Base-by-base conservation (phyloP, 768 basidiomycete species). In the Rickenella mellea region DNA sequence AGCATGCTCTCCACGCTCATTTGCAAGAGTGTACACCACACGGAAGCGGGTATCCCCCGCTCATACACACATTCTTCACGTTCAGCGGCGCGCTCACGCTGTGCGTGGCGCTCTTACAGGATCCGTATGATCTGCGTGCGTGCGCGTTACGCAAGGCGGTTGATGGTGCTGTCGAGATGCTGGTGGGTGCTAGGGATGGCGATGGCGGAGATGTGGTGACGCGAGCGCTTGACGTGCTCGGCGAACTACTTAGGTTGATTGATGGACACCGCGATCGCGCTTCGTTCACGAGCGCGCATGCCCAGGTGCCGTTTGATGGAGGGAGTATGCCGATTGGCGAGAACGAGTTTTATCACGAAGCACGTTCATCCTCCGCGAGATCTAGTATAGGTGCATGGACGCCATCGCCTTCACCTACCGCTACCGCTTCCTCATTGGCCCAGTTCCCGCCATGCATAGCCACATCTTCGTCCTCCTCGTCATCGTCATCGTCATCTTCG, bases 1-100 rank as follows among this genome's bases (percentile, higher is more conserved):
- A 74, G 46, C 65, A 63, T 48, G 58, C 30, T 54, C 51, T 10
- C 51, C 54, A 28, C 47, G 45, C 42, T 49, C 43, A 24, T 47
- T 48, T 32, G 55, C 33, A 36, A 56, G 22, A 50, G 38, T 22
- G 41, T 22, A 15, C 17, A n/a, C 37, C 41, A 45, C 27, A 37
- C 43, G 17, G 41, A 44, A 48, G 33, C 25, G 44, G 36, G 42
- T 41, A 44, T 33, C 48, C 36, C 20, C 35, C 43, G 5, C 51
- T 50, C 42, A 47, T 49, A 17, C 48, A 50, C 36, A 19, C 51
- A 17, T 57, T 55, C 49, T 54, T 56, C 38, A 44, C 71, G 9
- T 68, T 71, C 47, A 71, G 74, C 51, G 69, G 67, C 22, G 62
- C 67, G 12, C 63, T 74, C 41, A 66, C 67, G 43, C 63, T 74